Conservation (phyloP, 2,329 filamentous ascomycete species). For the Metarhizium guizhouense region DNA sequence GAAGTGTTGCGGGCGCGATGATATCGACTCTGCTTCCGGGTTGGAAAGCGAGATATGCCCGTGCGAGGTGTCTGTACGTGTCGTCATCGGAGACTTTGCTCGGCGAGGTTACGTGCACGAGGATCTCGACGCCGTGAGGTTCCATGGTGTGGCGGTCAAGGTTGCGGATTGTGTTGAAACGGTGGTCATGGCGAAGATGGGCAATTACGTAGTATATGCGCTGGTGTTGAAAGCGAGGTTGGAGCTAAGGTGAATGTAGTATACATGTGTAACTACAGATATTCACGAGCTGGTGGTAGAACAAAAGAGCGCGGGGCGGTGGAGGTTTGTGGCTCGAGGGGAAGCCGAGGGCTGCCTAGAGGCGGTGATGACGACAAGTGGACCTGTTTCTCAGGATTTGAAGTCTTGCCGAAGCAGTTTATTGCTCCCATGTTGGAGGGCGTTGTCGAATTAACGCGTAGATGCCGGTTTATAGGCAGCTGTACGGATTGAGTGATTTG, state of each 20-base stretch:
- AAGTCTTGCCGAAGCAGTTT: neutral
- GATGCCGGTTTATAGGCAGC: neutral
- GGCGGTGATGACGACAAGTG: neutral
- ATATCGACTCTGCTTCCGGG: constrained; percentile 14
- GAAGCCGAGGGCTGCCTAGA: neutral
- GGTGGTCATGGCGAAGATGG: neutral
- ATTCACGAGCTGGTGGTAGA: neutral
- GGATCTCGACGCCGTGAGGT: constrained; percentile 36
- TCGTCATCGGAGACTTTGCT: constrained; percentile 38
- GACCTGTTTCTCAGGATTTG: neutral
- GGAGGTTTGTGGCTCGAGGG: no score
- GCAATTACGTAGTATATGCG: no score
- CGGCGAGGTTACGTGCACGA: constrained; percentile 46
- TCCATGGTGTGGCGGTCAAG: neutral
- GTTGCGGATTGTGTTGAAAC: neutral
- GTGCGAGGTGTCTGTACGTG: constrained; percentile 38
- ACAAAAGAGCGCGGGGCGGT: neutral
- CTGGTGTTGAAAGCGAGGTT: neutral
- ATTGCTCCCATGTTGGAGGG: neutral
- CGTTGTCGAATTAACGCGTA: no score
- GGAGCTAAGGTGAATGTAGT: neutral
- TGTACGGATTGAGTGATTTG: neutral
- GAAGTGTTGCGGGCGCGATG: neutral
- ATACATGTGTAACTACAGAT: no score
- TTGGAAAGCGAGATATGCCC: constrained; percentile 41